These are phyloP conservation scores for Borealophlyctis nickersoniae DNA, from an alignment of 192 early-diverging fungal genomes.

Conservation along the genomic window DNA sequence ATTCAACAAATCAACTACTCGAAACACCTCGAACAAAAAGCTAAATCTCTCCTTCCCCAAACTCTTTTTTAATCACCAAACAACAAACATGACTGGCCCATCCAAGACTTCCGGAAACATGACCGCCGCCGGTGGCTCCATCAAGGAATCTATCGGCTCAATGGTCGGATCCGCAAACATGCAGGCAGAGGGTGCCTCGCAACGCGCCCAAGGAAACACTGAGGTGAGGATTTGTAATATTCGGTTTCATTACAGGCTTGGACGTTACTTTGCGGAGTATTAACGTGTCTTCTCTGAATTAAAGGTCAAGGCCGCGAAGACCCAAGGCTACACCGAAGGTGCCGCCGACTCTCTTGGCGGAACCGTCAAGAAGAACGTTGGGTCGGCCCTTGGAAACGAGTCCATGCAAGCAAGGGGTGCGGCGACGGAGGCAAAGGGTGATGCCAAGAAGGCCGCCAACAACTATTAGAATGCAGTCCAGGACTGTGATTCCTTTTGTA, in stretches of 20 bases:
- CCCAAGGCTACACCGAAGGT: conserved; percentile 10
- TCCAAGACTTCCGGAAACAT: conserved; percentile 12
- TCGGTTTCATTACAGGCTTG: not conserved
- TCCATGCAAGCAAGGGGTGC: conserved; percentile 31
- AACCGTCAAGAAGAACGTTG: conserved; percentile 36
- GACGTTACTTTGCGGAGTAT: too few species aligned
- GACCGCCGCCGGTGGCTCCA: conserved; percentile 14
- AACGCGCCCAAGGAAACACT: conserved; percentile 21
- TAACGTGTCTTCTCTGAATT: not conserved
- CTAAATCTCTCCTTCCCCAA: not conserved
- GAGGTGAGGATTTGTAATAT: conserved; percentile 10
- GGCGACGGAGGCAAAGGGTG: conserved; percentile 28
- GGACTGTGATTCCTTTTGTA: too few species aligned
- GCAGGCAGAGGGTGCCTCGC: conserved; percentile 23
- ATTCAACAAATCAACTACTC: too few species aligned
- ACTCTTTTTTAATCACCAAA: not conserved
- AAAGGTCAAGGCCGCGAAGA: conserved; percentile 13
- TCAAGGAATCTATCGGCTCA: conserved; percentile 28
- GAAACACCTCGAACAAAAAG: too few species aligned
- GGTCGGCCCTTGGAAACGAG: conserved; percentile 22
- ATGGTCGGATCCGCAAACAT: conserved; percentile 15
- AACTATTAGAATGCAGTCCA: conserved; percentile 2
- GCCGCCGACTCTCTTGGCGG: conserved; percentile 17
- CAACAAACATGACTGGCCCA: conserved; percentile 8
- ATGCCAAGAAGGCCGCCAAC: conserved; percentile 8